These are phyloP conservation scores for Gonapodya sp. DNA, from an alignment of 192 early-diverging fungal species.

Conservation along the genomic window DNA sequence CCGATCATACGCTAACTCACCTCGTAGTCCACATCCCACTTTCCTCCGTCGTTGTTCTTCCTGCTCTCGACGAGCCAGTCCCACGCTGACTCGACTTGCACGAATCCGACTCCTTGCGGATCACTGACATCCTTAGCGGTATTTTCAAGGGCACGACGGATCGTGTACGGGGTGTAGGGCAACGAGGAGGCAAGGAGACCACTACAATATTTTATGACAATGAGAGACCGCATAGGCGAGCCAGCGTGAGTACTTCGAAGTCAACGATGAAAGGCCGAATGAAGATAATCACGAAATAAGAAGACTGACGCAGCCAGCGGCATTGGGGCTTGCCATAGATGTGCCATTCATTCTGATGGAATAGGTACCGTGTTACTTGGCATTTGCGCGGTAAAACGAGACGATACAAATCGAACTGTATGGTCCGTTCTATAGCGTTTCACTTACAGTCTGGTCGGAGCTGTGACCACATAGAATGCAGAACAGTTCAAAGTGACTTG, in stretches of 20 bases:
- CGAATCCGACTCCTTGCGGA: conserved; percentile 60
- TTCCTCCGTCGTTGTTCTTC: background rate
- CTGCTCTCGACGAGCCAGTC: conserved; percentile 32
- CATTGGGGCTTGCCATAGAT: conserved; percentile 87
- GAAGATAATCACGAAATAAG: background rate
- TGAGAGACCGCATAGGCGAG: too few species aligned
- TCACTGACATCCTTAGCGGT: conserved; percentile 73
- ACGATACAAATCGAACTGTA: background rate
- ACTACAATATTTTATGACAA: background rate
- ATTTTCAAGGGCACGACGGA: conserved; percentile 66
- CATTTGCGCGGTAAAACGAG: too few species aligned
- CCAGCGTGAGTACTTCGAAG: too few species aligned
- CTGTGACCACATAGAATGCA: too few species aligned
- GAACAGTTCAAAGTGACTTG: too few species aligned
- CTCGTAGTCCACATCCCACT: conserved; percentile 39
- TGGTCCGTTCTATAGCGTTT: background rate
- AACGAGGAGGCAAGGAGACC: conserved; percentile 14
- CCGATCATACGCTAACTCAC: background rate
- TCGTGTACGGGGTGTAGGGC: conserved; percentile 69
- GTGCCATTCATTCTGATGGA: conserved; percentile 74
- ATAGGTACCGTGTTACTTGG: too few species aligned
- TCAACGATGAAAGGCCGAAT: background rate
- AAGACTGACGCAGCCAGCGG: conserved; percentile 75
- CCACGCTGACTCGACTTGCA: conserved; percentile 85
- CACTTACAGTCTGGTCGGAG: background rate